A percentile compares a stretch with the other conserved stretches of the same genome.
Conservation (phyloP, 2,329 filamentous ascomycete species). For the Monilinia aucupariae region DNA sequence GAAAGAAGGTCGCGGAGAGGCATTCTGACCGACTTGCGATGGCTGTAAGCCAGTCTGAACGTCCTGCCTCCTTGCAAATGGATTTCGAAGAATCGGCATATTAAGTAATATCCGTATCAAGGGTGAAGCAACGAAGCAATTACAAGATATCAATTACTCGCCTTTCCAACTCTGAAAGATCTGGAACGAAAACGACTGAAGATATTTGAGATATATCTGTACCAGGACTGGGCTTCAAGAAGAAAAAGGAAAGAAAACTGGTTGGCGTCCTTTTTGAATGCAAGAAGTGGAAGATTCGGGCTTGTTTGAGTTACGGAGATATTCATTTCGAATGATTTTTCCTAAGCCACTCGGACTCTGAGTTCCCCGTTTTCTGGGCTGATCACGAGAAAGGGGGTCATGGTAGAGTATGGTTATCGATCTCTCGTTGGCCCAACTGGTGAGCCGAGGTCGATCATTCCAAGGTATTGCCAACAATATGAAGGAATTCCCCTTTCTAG, state of each 20-base stretch:
- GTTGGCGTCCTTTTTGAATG: conserved; percentile 1
- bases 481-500: background rate
- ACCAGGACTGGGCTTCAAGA: background rate
- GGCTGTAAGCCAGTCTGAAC: conserved; percentile 25
- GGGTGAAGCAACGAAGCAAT: background rate
- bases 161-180: background rate
- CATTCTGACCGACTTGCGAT: conserved; percentile 48
- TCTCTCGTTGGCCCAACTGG: background rate
- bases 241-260: background rate
- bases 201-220: background rate
- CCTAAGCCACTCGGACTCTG: conserved; percentile 16
- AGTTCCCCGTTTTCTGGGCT: conserved; percentile 11
- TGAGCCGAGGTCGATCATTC: conserved; percentile 12
- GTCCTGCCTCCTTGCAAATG: conserved; percentile 57
- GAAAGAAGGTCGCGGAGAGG: conserved; percentile 46
- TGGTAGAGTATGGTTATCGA: background rate
- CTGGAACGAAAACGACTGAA: conserved; percentile 2
- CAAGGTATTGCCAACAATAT: background rate
- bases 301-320: no score
- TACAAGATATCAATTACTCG: conserved; percentile 12
- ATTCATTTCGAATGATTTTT: conserved; percentile 4
- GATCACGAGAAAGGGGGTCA: conserved; percentile 13
- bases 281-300: background rate
- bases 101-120: background rate
- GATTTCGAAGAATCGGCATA: conserved; percentile 49